Evolutionary conservation across 805 yeast genomes (phyloP).

Genomic region (Candida krabiensis): DNA sequence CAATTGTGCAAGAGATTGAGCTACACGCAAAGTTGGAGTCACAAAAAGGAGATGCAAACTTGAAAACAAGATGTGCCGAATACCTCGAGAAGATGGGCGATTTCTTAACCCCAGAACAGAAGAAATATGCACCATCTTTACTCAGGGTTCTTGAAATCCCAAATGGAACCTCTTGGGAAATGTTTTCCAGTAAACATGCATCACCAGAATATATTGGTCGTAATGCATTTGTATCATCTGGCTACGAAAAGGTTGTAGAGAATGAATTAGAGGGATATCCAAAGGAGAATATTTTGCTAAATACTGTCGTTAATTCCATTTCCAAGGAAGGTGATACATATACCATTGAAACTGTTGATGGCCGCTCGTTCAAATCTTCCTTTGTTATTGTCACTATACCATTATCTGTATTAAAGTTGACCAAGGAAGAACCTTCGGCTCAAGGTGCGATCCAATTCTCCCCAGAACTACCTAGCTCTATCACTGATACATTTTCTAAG

Average conservation of each 20-base stretch:
- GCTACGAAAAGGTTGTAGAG: slow-evolving; percentile 29
- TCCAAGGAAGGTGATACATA: slow-evolving; percentile 23
- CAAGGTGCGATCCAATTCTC: slow-evolving; percentile 29
- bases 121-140: slow-evolving; percentile 29
- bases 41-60: slow-evolving; percentile 23
- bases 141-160: slow-evolving; percentile 30
- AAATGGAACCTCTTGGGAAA: slow-evolving; percentile 32
- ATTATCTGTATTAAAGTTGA: slow-evolving; percentile 42
- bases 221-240: slow-evolving; percentile 30
- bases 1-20: slow-evolving; percentile 34
- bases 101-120: slow-evolving; percentile 26
- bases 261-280: slow-evolving; percentile 29
- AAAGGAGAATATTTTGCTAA: slow-evolving; percentile 17
- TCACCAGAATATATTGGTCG: slow-evolving; percentile 31
- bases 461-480: slow-evolving; percentile 37
- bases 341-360: slow-evolving; percentile 19
- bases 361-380: slow-evolving; percentile 23
- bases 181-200: slow-evolving; percentile 27
- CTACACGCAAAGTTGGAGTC: slow-evolving; percentile 32
- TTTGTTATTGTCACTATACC: slow-evolving; percentile 53
- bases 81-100: slow-evolving; percentile 21
- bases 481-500: slow-evolving; percentile 29
- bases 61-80: slow-evolving; percentile 27
- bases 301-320: slow-evolving; percentile 26
- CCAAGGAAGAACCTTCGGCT: slow-evolving; percentile 21